Percentiles rank a stretch among this genome's conserved stretches.
Conservation (phyloP, 2,329 filamentous ascomycete species). For the Endoconidiophora laricicola region DNA sequence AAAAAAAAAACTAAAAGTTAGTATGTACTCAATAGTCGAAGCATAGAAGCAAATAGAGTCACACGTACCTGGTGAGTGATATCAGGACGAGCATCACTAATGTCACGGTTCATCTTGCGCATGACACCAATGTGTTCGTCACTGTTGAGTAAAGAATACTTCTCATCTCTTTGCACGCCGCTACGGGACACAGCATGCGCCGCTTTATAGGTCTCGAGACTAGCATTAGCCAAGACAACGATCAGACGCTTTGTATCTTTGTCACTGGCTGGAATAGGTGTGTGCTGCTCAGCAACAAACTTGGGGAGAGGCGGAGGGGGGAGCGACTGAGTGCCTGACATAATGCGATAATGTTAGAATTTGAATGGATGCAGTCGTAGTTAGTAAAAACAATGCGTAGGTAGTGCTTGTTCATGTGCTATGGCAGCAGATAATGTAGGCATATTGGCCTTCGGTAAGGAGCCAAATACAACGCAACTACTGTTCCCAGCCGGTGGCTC, state of each 20-base stretch:
- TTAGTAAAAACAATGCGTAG: too few relatives aligned
- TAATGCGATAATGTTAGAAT: constrained; percentile 14
- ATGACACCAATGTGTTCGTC: constrained; percentile 98
- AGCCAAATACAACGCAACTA: too few relatives aligned
- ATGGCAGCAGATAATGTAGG: background rate
- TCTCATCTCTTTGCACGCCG: constrained; percentile 63
- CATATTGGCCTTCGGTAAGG: too few relatives aligned
- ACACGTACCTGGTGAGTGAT: constrained; percentile 91
- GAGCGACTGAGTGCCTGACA: constrained; percentile 75
- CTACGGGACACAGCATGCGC: constrained; percentile 53
- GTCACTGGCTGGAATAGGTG: constrained; percentile 67
- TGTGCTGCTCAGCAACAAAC: constrained; percentile 82
- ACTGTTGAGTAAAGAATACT: constrained; percentile 94
- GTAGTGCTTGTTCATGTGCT: too few relatives aligned
- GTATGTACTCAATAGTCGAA: too few relatives aligned
- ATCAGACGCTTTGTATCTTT: constrained; percentile 86
- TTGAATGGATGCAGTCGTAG: background rate
- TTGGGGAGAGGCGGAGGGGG: constrained; percentile 81
- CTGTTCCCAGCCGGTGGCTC: too few relatives aligned
- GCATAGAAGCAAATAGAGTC: too few relatives aligned
- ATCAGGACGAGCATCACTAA: constrained; percentile 91
- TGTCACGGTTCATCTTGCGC: constrained; percentile 98
- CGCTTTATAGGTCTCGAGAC: constrained; percentile 92
- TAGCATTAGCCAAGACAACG: constrained; percentile 92
- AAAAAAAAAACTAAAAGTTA: too few relatives aligned